phyloP scores from a whole-genome alignment of 2,329 filamentous ascomycete genomes.

The Venturia oleaginea region DNA sequence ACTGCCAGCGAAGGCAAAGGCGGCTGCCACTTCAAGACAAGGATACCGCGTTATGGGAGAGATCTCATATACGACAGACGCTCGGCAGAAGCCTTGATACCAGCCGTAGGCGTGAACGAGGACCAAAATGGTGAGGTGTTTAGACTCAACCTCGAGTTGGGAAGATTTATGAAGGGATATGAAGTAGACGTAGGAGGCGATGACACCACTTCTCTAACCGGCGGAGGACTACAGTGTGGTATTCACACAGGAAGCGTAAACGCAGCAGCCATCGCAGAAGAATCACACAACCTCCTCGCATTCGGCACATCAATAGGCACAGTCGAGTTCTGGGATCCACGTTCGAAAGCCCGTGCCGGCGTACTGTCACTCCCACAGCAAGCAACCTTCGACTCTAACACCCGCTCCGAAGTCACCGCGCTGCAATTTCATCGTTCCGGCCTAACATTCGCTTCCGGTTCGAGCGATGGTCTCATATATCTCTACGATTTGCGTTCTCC shows the following conservation, averaged over 20 bases:
- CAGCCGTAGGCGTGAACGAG: slow-evolving; percentile 75
- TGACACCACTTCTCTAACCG: slow-evolving; percentile 56
- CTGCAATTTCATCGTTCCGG: slow-evolving; percentile 79
- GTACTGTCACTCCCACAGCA: slow-evolving; percentile 41
- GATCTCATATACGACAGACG: slow-evolving; percentile 77
- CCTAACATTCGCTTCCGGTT: slow-evolving; percentile 75
- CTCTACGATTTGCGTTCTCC: slow-evolving; percentile 89
- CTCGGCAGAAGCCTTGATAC: slow-evolving; percentile 76
- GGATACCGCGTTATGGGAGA: slow-evolving; percentile 85
- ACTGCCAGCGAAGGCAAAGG: slow-evolving; percentile 48
- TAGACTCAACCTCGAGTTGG: slow-evolving; percentile 80
- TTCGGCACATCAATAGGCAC: slow-evolving; percentile 95
- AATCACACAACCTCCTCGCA: slow-evolving; percentile 79
- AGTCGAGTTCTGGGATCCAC: slow-evolving; percentile 91
- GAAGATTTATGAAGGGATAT: slow-evolving; percentile 89
- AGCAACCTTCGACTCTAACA: slow-evolving; percentile 19
- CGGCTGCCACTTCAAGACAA: slow-evolving; percentile 80
- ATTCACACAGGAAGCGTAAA: slow-evolving; percentile 82
- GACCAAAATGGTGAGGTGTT: slow-evolving; percentile 90
- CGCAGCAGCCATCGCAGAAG: slow-evolving; percentile 74
- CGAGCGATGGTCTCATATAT: slow-evolving; percentile 79
- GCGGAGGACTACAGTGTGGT: slow-evolving; percentile 73
- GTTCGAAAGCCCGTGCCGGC: slow-evolving; percentile 72
- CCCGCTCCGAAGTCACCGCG: slow-evolving; percentile 60
- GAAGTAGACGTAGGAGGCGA: slow-evolving; percentile 85